A percentile compares a stretch with the other conserved stretches of the same genome.
Evolutionary conservation across 129 eudicot species (phyloP).

Genomic region (Chrysanthemum seticuspe): DNA sequence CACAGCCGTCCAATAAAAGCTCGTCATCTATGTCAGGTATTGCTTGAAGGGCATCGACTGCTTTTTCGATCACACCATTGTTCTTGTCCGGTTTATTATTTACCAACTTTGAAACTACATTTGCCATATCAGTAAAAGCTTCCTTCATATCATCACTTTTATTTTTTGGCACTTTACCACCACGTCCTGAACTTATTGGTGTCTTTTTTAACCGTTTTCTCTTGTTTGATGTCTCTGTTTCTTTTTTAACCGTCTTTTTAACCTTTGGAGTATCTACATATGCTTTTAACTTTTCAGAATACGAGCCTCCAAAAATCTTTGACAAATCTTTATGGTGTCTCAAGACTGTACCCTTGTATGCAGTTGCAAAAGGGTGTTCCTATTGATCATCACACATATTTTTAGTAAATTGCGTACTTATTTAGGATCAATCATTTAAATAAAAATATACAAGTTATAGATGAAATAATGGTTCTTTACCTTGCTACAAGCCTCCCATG

Average conservation of each 20-base stretch:
- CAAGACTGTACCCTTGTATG: slow-evolving; percentile 36
- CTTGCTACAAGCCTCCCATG: slow-evolving; percentile 51
- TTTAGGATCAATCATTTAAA: not conserved
- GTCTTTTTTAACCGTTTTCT: slow-evolving; percentile 31
- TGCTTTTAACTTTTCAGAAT: slow-evolving; percentile 17
- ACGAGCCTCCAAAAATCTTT: slow-evolving; percentile 29
- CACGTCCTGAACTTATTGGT: slow-evolving; percentile 18
- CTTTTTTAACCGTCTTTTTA: slow-evolving; percentile 20
- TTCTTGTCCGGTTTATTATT: slow-evolving; percentile 27
- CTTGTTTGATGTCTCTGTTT: slow-evolving; percentile 22
- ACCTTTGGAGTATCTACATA: slow-evolving; percentile 4
- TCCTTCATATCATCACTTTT: slow-evolving; percentile 34
- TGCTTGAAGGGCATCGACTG: slow-evolving; percentile 62
- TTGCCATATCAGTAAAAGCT: slow-evolving; percentile 33
- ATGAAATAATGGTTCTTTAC: slow-evolving; percentile 9
- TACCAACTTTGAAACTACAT: slow-evolving; percentile 40
- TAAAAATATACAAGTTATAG: not conserved
- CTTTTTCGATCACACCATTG: slow-evolving; percentile 36
- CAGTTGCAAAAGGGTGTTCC: slow-evolving; percentile 42
- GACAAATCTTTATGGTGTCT: slow-evolving; percentile 32
- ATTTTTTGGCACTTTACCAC: slow-evolving; percentile 40
- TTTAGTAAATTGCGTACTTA: not conserved
- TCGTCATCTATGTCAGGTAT: slow-evolving; percentile 60
- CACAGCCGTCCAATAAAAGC: slow-evolving; percentile 54
- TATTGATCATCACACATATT: slow-evolving; percentile 19